These are phyloP conservation scores for Achaetomiella virescens DNA, from an alignment of 495 filamentous ascomycete species.

Conservation along the genomic window DNA sequence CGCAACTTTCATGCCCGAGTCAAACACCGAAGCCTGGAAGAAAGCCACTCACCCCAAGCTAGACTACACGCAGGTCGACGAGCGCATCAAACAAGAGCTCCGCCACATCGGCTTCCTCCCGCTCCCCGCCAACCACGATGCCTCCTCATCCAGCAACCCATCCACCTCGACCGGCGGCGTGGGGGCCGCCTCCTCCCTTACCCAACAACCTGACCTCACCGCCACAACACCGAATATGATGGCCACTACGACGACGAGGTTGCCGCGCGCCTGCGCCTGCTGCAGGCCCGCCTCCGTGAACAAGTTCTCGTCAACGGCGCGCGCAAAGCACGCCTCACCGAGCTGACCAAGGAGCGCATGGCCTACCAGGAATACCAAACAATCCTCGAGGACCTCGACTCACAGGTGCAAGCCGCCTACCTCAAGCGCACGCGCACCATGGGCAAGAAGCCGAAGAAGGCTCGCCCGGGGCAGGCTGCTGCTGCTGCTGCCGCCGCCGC, in stretches of 20 bases:
- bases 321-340: constrained; percentile 75
- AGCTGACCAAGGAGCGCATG: constrained; percentile 83
- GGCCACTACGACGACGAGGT: constrained; percentile 92
- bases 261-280: constrained; percentile 74
- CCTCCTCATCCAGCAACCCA: constrained; percentile 29
- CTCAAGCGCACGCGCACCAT: constrained; percentile 93
- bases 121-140: constrained; percentile 48
- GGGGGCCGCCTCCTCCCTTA: constrained; percentile 43
- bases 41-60: constrained; percentile 57
- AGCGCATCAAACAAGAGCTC: constrained; percentile 83
- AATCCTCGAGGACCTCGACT: constrained; percentile 93
- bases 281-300: constrained; percentile 76
- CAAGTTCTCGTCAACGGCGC: constrained; percentile 82
- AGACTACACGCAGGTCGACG: constrained; percentile 79
- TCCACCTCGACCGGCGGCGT: too few relatives aligned
- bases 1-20: constrained; percentile 72
- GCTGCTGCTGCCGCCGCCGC: constrained; percentile 50
- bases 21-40: constrained; percentile 52
- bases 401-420: constrained; percentile 90
- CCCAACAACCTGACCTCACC: constrained; percentile 24
- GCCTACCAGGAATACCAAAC: constrained; percentile 93
- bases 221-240: constrained; percentile 60
- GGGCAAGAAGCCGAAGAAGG: constrained; percentile 88
- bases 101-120: constrained; percentile 88
- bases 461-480: constrained; percentile 67